These are phyloP conservation scores for Venturia aucupariae DNA, from an alignment of 2,329 filamentous ascomycete genomes.

Conservation along the genomic window DNA sequence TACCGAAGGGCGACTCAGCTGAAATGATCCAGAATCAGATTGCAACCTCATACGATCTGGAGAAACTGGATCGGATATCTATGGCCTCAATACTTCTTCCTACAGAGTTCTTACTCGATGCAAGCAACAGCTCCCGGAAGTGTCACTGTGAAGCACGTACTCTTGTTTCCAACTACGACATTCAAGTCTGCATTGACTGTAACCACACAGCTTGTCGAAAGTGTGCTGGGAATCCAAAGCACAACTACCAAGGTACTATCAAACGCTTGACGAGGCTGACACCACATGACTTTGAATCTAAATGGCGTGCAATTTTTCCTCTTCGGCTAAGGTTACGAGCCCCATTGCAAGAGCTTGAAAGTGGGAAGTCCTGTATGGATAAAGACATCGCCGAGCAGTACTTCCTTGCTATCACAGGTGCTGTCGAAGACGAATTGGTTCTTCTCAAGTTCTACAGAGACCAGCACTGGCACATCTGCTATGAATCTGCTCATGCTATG, in stretches of 20 bases:
- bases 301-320: neutral
- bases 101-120: slow-evolving; percentile 21
- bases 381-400: slow-evolving; percentile 15
- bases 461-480: neutral
- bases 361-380: slow-evolving; percentile 22
- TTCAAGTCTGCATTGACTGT: slow-evolving; percentile 44
- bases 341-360: neutral
- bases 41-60: neutral
- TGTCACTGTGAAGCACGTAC: slow-evolving; percentile 50
- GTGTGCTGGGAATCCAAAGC: slow-evolving; percentile 47
- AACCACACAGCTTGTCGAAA: slow-evolving; percentile 44
- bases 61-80: neutral
- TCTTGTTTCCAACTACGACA: slow-evolving; percentile 26
- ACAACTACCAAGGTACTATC: slow-evolving; percentile 32
- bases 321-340: neutral
- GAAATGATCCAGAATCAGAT: neutral
- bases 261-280: slow-evolving; percentile 21
- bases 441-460: neutral
- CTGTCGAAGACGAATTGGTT: neutral
- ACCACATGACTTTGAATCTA: neutral
- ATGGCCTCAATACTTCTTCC: neutral
- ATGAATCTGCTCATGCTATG: neutral
- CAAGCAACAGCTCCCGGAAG: slow-evolving; percentile 32
- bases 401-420: neutral
- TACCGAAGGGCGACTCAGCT: neutral